These are phyloP conservation scores for Aureobasidium leucospermi DNA, from an alignment of 2,329 filamentous ascomycete species.

Conservation along the genomic window DNA sequence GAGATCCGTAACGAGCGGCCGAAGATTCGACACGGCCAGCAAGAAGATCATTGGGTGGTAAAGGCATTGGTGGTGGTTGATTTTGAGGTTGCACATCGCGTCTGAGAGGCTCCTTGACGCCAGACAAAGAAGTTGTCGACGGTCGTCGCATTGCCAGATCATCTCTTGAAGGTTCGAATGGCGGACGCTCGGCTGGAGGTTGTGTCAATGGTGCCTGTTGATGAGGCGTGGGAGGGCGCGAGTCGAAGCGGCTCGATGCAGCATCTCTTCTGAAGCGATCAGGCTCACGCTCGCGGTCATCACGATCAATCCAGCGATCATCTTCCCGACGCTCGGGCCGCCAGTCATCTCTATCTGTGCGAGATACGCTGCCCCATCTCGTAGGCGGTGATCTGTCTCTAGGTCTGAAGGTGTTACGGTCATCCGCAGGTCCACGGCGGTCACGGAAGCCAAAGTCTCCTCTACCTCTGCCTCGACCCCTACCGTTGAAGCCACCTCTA, in stretches of 20 bases:
- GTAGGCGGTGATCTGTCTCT: slow-evolving; percentile 45
- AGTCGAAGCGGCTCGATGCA: slow-evolving; percentile 23
- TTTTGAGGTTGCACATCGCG: slow-evolving; percentile 24
- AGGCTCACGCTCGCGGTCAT: slow-evolving; percentile 34
- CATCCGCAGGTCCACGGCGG: slow-evolving; percentile 38
- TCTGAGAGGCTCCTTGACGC: slow-evolving; percentile 14
- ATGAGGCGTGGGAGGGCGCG: slow-evolving; percentile 20
- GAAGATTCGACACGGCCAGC: slow-evolving; percentile 40
- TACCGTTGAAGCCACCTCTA: slow-evolving; percentile 48
- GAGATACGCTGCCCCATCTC: slow-evolving; percentile 38
- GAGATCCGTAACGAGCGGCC: slow-evolving; percentile 39
- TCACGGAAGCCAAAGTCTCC: slow-evolving; percentile 46
- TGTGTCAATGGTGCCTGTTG: slow-evolving; percentile 24
- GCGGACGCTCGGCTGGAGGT: slow-evolving; percentile 27
- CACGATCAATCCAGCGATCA: slow-evolving; percentile 31
- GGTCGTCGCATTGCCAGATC: slow-evolving; percentile 18
- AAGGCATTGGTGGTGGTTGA: slow-evolving; percentile 12
- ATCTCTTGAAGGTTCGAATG: slow-evolving; percentile 28
- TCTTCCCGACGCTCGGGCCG: slow-evolving; percentile 39
- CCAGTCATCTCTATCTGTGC: slow-evolving; percentile 35
- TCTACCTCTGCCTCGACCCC: slow-evolving; percentile 46
- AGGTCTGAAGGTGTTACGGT: slow-evolving; percentile 52
- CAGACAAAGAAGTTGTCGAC: slow-evolving; percentile 20
- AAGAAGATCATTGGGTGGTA: slow-evolving; percentile 37
- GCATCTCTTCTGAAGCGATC: slow-evolving; percentile 26